Conservation (phyloP, 805 yeast species). For the Cyberlindnera xishuangbannaensis region DNA sequence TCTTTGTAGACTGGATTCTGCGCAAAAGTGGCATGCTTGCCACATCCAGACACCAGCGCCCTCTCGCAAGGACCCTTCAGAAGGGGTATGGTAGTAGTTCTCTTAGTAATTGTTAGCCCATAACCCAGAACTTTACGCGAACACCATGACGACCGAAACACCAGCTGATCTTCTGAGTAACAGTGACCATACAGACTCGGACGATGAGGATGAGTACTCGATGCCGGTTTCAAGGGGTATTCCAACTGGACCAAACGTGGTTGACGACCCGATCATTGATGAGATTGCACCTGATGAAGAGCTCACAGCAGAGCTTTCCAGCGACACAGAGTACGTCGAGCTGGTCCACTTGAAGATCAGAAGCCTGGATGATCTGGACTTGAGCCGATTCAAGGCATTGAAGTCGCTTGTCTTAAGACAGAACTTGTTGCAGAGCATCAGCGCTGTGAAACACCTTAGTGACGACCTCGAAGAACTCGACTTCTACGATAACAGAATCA, state of each 20-base stretch:
- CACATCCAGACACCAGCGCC: too few relatives aligned
- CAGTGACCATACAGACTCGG: conserved; percentile 22
- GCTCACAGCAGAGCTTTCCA: conserved; percentile 45
- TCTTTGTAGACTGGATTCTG: too few relatives aligned
- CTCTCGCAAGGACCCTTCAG: too few relatives aligned
- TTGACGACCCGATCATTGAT: conserved; percentile 37
- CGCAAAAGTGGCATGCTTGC: too few relatives aligned
- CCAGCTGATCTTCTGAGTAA: conserved; percentile 13
- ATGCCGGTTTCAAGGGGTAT: conserved; percentile 9
- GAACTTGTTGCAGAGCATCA: conserved; percentile 70
- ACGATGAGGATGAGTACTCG: conserved; percentile 11
- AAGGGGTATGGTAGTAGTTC: too few relatives aligned
- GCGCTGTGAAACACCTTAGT: conserved; percentile 58
- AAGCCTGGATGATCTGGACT: conserved; percentile 54
- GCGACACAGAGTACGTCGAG: conserved; percentile 57
- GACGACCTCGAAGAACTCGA: conserved; percentile 70
- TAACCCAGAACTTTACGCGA: too few relatives aligned
- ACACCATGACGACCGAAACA: conserved; percentile 6
- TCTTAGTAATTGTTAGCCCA: too few relatives aligned
- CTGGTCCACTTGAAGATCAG: conserved; percentile 65
- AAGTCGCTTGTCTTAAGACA: conserved; percentile 72
- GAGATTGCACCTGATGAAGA: conserved; percentile 65
- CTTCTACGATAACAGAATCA: conserved; percentile 85
- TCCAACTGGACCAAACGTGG: conserved; percentile 9
- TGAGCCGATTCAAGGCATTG: conserved; percentile 51